These are phyloP conservation scores for Backusella psychrophila DNA, from an alignment of 192 early-diverging fungal species.

Conservation along the genomic window DNA sequence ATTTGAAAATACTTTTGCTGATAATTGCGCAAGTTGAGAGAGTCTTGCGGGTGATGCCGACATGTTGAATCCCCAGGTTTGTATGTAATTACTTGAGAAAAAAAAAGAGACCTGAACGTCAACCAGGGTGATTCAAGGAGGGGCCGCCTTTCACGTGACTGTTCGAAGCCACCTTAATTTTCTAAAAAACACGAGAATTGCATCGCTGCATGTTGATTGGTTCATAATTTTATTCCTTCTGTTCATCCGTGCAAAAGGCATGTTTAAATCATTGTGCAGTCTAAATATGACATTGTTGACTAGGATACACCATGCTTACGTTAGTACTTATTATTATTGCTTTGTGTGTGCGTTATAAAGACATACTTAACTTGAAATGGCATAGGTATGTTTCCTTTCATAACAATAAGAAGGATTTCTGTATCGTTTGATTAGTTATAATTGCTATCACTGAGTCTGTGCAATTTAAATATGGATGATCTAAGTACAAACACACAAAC, in stretches of 20 bases:
- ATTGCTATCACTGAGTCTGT: background rate
- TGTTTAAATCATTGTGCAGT: no score
- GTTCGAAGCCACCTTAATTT: background rate
- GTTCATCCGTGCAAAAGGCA: no score
- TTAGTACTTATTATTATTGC: no score
- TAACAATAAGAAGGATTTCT: background rate
- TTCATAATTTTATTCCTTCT: background rate
- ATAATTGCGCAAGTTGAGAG: constrained; percentile 53
- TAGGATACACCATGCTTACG: no score
- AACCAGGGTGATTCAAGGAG: constrained; percentile 3
- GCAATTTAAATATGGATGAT: background rate
- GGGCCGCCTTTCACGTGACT: background rate
- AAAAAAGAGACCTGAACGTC: background rate
- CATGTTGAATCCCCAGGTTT: background rate
- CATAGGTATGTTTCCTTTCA: background rate
- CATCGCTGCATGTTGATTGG: background rate
- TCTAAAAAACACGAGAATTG: background rate
- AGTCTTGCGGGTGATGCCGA: constrained; percentile 39
- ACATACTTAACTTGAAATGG: background rate
- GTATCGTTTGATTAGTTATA: background rate
- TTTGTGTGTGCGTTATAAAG: background rate
- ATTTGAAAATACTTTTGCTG: constrained; percentile 64
- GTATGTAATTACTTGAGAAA: background rate
- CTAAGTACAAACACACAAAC: no score
- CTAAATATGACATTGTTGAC: no score